phyloP scores from a whole-genome alignment of 2,329 filamentous ascomycete species.

The Calonectria honghensis region DNA sequence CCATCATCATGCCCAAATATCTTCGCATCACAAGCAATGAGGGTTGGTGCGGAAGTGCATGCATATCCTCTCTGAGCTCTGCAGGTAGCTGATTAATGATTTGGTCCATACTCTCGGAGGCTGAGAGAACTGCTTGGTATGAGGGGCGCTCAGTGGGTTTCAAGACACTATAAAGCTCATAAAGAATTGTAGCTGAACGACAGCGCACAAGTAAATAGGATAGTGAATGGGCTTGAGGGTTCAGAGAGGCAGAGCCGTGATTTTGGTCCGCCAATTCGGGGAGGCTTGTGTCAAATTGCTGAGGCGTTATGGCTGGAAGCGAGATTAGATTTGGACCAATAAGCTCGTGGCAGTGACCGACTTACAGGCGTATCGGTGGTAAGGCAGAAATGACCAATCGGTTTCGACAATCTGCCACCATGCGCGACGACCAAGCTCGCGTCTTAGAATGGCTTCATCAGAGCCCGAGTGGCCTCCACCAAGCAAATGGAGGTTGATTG shows the following conservation, averaged over 20 bases:
- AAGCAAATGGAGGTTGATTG: constrained; percentile 15
- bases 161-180: background rate
- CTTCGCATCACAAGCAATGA: constrained; percentile 5
- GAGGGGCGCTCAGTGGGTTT: background rate
- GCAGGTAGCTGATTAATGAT: background rate
- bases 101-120: constrained; percentile 1
- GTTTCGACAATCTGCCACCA: constrained; percentile 20
- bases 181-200: background rate
- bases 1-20: constrained; percentile 19
- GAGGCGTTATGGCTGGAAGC: background rate
- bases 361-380: constrained; percentile 11
- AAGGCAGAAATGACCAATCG: constrained; percentile 14
- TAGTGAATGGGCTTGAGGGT: background rate
- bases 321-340: background rate
- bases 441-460: background rate
- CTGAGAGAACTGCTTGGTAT: background rate
- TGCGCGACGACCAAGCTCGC: background rate
- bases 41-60: background rate
- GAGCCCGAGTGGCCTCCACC: background rate
- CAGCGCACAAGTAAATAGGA: background rate
- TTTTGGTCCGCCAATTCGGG: background rate
- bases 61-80: background rate
- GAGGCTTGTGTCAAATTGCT: constrained; percentile 7
- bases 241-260: background rate
- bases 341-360: background rate